phyloP scores from a whole-genome alignment of 257 asterid genomes.

The Coffea canephora region DNA sequence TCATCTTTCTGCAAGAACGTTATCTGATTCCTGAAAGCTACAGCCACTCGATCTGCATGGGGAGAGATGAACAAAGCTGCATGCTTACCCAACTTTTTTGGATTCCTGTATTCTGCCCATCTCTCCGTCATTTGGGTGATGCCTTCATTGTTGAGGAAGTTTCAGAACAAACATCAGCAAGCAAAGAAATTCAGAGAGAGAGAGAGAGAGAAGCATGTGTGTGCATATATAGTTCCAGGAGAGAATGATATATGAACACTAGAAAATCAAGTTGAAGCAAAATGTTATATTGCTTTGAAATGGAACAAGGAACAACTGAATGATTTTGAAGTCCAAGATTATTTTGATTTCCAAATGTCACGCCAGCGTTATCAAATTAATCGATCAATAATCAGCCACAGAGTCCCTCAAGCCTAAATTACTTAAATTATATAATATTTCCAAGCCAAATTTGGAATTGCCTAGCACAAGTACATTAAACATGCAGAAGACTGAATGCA shows the following conservation, averaged over 20 bases:
- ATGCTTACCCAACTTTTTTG: constrained; percentile 46
- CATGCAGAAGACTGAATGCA: too few relatives aligned
- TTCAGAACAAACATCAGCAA: constrained; percentile 20
- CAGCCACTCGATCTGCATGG: constrained; percentile 78
- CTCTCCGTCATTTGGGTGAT: constrained; percentile 69
- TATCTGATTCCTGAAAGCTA: constrained; percentile 74
- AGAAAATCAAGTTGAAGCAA: neutral
- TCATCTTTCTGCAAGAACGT: constrained; percentile 70
- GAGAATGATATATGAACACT: neutral
- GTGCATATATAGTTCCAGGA: neutral
- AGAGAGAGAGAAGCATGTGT: neutral
- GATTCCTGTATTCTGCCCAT: constrained; percentile 59
- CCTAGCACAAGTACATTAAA: neutral
- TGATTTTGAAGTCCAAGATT: neutral
- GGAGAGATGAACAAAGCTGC: constrained; percentile 76
- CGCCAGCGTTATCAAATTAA: neutral
- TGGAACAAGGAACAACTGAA: neutral
- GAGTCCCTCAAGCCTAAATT: neutral
- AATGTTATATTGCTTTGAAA: neutral
- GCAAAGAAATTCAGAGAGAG: neutral
- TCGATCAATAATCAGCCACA: neutral
- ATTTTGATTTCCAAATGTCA: neutral
- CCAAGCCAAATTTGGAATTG: too few relatives aligned
- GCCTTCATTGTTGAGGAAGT: constrained; percentile 42
- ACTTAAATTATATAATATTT: neutral